These are phyloP conservation scores for Boletus semigastroideus DNA, from an alignment of 1,284 basidiomycete species.

Conservation along the genomic window DNA sequence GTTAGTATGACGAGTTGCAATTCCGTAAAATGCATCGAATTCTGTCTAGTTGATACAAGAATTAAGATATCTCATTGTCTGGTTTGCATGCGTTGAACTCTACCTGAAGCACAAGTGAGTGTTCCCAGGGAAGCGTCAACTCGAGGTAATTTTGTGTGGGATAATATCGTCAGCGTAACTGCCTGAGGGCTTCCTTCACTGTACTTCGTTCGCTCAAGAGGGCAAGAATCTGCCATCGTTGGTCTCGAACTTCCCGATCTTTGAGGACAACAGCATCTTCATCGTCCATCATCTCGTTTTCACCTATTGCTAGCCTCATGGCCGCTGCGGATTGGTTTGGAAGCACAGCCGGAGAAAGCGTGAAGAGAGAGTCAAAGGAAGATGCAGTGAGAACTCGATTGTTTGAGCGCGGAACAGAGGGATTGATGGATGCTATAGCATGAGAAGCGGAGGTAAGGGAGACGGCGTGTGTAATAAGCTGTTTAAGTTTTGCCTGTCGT, in stretches of 20 bases:
- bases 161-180: conserved; percentile 25
- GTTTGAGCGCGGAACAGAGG: conserved; percentile 49
- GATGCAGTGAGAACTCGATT: conserved; percentile 59
- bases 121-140: background rate
- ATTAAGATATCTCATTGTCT: background rate
- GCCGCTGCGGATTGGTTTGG: conserved; percentile 76
- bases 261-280: conserved; percentile 55
- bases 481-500: conserved; percentile 72
- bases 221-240: conserved; percentile 72
- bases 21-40: background rate
- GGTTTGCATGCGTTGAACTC: background rate
- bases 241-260: conserved; percentile 64
- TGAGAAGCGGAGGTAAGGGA: conserved; percentile 73
- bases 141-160: background rate
- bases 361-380: conserved; percentile 75
- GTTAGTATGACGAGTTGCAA: background rate
- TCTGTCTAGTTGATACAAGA: background rate
- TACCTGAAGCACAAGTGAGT: background rate
- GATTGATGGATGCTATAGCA: conserved; percentile 72
- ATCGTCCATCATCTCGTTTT: conserved; percentile 51
- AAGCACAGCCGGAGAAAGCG: conserved; percentile 70
- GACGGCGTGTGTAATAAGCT: conserved; percentile 74
- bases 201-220: conserved; percentile 71
- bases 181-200: conserved; percentile 60
- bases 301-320: conserved; percentile 62